Conservation (phyloP, 257 asterid species). For the Haberlea rhodopensis region DNA sequence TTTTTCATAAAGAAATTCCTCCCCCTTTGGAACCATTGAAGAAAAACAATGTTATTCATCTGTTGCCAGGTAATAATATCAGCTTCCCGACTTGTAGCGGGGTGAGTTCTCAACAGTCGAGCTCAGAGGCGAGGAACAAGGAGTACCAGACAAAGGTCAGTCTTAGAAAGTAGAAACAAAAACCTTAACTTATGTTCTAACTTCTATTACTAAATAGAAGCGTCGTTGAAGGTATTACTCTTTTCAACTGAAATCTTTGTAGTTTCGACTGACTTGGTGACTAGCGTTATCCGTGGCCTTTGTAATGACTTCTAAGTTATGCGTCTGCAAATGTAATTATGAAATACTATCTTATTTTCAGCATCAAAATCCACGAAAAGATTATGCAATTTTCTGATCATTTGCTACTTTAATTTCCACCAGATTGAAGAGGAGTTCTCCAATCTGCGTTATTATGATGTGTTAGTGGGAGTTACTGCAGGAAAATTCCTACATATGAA, state of each 20-base stretch:
- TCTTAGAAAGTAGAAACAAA: constrained; percentile 24
- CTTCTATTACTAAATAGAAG: not conserved
- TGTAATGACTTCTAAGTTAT: not conserved
- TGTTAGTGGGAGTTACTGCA: too few species aligned
- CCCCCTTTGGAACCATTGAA: constrained; percentile 22
- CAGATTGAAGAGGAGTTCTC: too few species aligned
- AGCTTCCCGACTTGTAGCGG: constrained; percentile 31
- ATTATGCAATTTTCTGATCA: not conserved
- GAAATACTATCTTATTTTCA: not conserved
- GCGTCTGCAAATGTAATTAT: not conserved
- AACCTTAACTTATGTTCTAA: not conserved
- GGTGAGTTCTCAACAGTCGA: constrained; percentile 29
- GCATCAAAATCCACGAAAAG: not conserved
- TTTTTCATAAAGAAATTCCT: constrained; percentile 33
- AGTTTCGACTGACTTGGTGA: not conserved
- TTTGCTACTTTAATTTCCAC: not conserved
- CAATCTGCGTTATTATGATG: too few species aligned
- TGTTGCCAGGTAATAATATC: constrained; percentile 21
- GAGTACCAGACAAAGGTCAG: constrained; percentile 38
- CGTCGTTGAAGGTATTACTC: too few species aligned
- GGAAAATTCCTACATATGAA: too few species aligned
- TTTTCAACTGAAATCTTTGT: not conserved
- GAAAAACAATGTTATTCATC: constrained; percentile 33
- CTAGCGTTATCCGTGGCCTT: not conserved
- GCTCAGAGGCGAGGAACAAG: constrained; percentile 33